Evolutionary conservation across 1,284 basidiomycete genomes (phyloP), one percentile per base, ranked within the genome.

Genomic region (Sanguinoderma infundibulare): DNA sequence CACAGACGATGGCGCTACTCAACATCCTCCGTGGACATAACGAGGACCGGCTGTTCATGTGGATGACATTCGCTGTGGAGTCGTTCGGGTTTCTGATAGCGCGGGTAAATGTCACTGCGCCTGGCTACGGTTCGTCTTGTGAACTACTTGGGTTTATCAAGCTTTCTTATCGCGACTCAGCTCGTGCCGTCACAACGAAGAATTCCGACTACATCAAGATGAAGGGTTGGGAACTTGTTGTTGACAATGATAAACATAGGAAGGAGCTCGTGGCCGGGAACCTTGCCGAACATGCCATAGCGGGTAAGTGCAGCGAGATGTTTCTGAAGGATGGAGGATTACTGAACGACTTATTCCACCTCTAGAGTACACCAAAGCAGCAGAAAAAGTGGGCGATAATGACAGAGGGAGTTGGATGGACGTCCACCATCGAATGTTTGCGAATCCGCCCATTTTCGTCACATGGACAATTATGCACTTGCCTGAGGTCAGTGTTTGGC

Each of bases 241-340:
- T 89, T 3, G 78, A 75, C 60, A 74, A 82, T 7, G 39, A 78
- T 22, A 59, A 70, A 17, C 87, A 92, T 68, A 81, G 90, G 17
- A 87, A 92, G 67, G 91, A 92, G 69, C 76, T 93, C 38, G 86
- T 92, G 3, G 89, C 91, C 0, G 85, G 87, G 10, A 84, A 84
- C 42, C 76, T 93, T 50, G 76, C 79, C 32, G 78, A 82, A 34
- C 83, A 84, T 68, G 73, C 90, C 52, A 77, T 80, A 5, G 66
- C 76, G 46, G 72, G 84, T 87, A 69, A 61, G 78, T 51, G 26
- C 10, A 1, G 5, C 3, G 9, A 15, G 9, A 26, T 24, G 9
- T 26, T 44, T 14, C n/a, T n/a, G n/a, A n/a, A n/a, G n/a, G n/a
- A n/a, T n/a, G n/a, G n/a, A n/a, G n/a, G n/a, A n/a, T n/a, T n/a